Base-by-base conservation (phyloP, 768 basidiomycete genomes). In the Cytidiella melzeri region DNA sequence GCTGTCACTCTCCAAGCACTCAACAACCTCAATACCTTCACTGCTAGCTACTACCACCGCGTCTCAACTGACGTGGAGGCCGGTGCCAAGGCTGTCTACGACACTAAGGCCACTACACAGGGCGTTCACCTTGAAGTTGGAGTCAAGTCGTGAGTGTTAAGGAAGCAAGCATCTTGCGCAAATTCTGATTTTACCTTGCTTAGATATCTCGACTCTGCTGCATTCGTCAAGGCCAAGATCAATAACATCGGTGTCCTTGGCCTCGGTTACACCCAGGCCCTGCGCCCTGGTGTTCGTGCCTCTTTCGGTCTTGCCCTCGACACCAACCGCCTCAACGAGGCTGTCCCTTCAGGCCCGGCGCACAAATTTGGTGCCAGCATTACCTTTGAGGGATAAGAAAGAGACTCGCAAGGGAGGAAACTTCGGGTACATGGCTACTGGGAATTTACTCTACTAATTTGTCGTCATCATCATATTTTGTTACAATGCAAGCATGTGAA, bases 141-240 rank as follows among this genome's bases (percentile, higher is more conserved):
- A 64, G 79, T 90, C 61, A 98, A 98, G 79, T 83, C 87, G 80
- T 93, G 68, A 70, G 84, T 83, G 19, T 27, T 2, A 42, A 48
- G 26, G 21, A 28, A 25, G 39, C 30, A 23, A 42, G 10, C 0
- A 24, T 0, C 1, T 46, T 27, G 12, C 41, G 19, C 13, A 5
- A 19, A 23, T 36, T 5, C 27, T 58, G 21, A 27, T 19, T 25
- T 18, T 55, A 18, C 48, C 48, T 26, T 45, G 28, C 40, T 23
- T 48, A 88, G 83, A 42, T 84, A 83, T 73, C 83, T 94, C 55
- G 93, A 97, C 72, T 69, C 77, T 25, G 83, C 92, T 56, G 86
- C 93, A 7, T 97, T 90, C 64, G 78, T 97, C 72, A 98, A 99
- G 80, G 90, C 93, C 58, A 97, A 97, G 80, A 94, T 98, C 75